These are phyloP conservation scores for Cyamopsis tetragonoloba DNA, from an alignment of 306 rosid genomes.

Conservation along the genomic window DNA sequence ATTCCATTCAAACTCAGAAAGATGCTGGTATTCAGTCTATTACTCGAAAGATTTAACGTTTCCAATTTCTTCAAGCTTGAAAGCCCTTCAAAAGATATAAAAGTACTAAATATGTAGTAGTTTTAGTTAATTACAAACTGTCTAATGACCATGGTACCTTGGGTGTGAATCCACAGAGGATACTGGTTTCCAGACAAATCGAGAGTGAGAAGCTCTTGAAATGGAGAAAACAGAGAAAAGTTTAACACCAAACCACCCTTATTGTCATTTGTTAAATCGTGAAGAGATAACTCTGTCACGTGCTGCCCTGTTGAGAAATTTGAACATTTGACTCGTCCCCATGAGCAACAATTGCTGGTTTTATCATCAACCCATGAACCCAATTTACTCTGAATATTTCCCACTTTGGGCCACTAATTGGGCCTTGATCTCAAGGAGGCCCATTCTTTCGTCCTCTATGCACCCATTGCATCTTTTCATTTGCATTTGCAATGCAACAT, in stretches of 20 bases:
- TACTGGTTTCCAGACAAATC: neutral
- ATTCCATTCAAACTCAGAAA: neutral
- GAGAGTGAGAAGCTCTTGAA: neutral
- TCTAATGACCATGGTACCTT: too few species aligned
- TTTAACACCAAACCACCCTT: neutral
- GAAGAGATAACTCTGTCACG: neutral
- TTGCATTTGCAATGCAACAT: neutral
- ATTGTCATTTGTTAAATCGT: neutral
- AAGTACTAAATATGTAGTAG: too few species aligned
- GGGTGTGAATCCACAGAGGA: neutral
- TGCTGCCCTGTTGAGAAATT: neutral
- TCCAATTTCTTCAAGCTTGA: neutral
- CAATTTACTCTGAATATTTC: neutral
- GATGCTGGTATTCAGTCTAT: neutral
- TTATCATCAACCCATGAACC: slow-evolving; percentile 18
- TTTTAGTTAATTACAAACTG: too few species aligned
- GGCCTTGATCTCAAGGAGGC: neutral
- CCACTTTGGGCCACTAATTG: neutral
- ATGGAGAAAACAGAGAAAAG: slow-evolving; percentile 10
- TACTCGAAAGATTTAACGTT: neutral
- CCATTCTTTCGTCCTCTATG: slow-evolving; percentile 19
- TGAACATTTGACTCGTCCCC: slow-evolving; percentile 11
- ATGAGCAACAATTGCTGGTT: neutral
- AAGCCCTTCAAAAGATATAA: neutral
- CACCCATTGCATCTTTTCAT: neutral